Evolutionary conservation across 2,329 filamentous ascomycete genomes (phyloP).

Genomic region (Fusarium cicatricum): DNA sequence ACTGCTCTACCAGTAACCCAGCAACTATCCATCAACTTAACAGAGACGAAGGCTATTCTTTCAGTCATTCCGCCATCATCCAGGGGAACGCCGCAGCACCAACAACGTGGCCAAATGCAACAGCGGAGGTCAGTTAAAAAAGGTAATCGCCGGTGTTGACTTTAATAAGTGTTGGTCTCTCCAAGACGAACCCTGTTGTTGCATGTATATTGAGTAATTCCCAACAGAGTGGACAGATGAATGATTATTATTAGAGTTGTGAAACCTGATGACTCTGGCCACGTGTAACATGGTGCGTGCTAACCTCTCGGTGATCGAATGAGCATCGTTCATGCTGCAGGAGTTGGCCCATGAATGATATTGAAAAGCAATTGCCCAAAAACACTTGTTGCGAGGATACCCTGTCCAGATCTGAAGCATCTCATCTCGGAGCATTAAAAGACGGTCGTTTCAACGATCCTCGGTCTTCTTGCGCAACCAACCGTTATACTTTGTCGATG

Average conservation of each 20-base stretch:
- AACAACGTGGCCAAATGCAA: background rate
- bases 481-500: too few species aligned
- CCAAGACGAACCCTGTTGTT: background rate
- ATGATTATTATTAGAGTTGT: background rate
- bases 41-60: too few species aligned
- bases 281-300: slow-evolving; percentile 1
- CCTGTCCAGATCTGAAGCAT: background rate
- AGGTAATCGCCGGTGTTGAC: background rate
- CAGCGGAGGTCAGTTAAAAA: too few species aligned
- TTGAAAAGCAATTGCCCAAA: background rate
- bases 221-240: background rate
- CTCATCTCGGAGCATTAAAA: background rate
- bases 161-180: background rate
- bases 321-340: background rate
- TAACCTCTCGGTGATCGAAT: background rate
- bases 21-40: too few species aligned
- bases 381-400: background rate
- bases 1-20: slow-evolving; percentile 19
- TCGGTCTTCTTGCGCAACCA: too few species aligned
- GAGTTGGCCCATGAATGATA: background rate
- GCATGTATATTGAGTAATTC: slow-evolving; percentile 1
- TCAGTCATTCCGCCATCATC: too few species aligned
- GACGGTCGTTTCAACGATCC: too few species aligned
- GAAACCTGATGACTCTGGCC: background rate
- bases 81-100: slow-evolving; percentile 16